Evolutionary conservation across 345 rosid genomes (phyloP), one percentile per base, ranked within the genome.

Genomic region (Salix dunnii): DNA sequence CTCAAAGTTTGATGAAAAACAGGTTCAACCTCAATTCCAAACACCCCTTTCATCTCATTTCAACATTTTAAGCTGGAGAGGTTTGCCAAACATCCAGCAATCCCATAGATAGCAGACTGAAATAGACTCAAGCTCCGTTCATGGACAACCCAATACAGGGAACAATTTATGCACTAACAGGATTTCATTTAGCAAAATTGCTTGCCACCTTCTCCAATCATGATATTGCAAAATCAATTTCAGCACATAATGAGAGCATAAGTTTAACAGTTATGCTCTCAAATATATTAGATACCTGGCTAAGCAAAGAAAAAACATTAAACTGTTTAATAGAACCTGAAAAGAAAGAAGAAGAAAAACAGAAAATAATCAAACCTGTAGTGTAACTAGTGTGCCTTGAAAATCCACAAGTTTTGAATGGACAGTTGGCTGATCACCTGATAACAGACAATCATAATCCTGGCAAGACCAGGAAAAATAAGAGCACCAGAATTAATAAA

Each of bases 391-490:
- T 70, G 85, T 86, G 55, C 82, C 84, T 70, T 92, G 96, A 79
- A 96, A 96, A 79, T 88, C 88, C 74, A 89, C 80, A 30, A 96
- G 98, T 80, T 92, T 89, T 25, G 90, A 87, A 80, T 92, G 89
- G 51, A 92, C 84, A 9, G 97, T 92, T 21, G 81, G 78, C 77
- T 85, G 87, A 53, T 88, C 70, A 73, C 83, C 79, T 0, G 93
- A 90, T 77, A 96, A 77, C 71, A 96, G 96, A 76, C 86, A 70
- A 86, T 92, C 95, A 38, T 87, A 90, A 82, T 89, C 98, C 99
- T 96, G 89, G 84, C 80, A 85, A 20, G 27, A 74, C 42, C 76
- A 33, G 31, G 13, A 72, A 80, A 55, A 48, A 48, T 73, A 13
- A 43, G 72, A 72, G 36, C 7, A 4, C 23, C 11, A 46, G 35